phyloP scores from a whole-genome alignment of 805 yeast genomes.

The Tetrapisispora namnaoensis region DNA sequence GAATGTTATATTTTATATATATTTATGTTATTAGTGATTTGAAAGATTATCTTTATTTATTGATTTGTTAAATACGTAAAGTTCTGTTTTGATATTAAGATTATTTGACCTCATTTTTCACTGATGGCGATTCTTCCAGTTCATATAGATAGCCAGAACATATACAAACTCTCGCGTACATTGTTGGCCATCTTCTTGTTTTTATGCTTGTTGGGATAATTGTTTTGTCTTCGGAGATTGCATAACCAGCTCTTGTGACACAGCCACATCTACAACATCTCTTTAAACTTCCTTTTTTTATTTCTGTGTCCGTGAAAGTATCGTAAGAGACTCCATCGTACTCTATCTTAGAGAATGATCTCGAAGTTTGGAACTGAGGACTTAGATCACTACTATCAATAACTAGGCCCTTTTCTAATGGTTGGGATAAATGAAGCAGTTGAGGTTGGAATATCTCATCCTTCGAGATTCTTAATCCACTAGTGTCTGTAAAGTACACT shows the following conservation, averaged over 20 bases:
- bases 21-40: neutral
- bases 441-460: conserved; percentile 25
- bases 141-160: conserved; percentile 31
- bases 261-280: conserved; percentile 49
- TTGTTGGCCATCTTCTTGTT: conserved; percentile 30
- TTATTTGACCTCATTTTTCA: neutral
- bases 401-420: conserved; percentile 29
- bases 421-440: conserved; percentile 31
- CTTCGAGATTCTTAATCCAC: conserved; percentile 23
- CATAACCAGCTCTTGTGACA: conserved; percentile 31
- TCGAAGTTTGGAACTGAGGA: conserved; percentile 18
- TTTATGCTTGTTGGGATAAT: conserved; percentile 26
- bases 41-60: no score
- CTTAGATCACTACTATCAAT: conserved; percentile 52
- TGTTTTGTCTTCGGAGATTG: conserved; percentile 26
- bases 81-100: no score
- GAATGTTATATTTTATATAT: no score
- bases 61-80: no score
- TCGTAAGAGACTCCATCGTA: conserved; percentile 29
- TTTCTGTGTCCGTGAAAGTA: conserved; percentile 13
- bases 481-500: conserved; percentile 25
- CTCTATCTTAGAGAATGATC: conserved; percentile 29
- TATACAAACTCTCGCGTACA: conserved; percentile 27
- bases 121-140: conserved; percentile 4
- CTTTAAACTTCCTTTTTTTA: conserved; percentile 26